Conservation (phyloP, 495 filamentous ascomycete genomes). For the Aspergillus coremiiformis region DNA sequence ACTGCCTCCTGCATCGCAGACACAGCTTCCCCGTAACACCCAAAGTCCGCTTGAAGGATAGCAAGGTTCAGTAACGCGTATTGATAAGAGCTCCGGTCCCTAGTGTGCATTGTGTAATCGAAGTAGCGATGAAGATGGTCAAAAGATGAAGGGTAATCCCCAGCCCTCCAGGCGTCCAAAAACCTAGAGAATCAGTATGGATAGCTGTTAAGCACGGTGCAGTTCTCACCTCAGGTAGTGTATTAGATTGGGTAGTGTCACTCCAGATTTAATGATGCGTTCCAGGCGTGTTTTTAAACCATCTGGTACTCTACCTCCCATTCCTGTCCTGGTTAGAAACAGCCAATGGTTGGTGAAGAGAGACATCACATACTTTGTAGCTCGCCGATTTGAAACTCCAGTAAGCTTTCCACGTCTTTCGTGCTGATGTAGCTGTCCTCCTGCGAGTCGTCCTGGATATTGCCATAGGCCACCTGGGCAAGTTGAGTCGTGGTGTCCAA, state of each 20-base stretch:
- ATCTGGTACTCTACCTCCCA: conserved; percentile 64
- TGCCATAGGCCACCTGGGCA: conserved; percentile 55
- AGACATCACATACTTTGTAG: conserved; percentile 64
- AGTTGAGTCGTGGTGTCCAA: conserved; percentile 37
- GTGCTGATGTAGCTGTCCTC: conserved; percentile 51
- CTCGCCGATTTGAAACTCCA: conserved; percentile 82
- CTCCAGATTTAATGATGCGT: conserved; percentile 56
- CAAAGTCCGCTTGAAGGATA: conserved; percentile 92
- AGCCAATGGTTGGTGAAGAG: background rate
- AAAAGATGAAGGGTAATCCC: conserved; percentile 83
- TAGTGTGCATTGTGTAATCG: conserved; percentile 89
- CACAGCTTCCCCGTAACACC: conserved; percentile 83
- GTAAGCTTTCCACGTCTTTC: conserved; percentile 73
- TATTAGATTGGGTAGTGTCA: conserved; percentile 60
- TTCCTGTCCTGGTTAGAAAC: conserved; percentile 35
- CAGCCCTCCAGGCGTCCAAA: conserved; percentile 82
- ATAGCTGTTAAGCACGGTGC: background rate
- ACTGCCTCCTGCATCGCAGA: conserved; percentile 90
- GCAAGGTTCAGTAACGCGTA: conserved; percentile 93
- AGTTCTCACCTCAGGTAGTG: conserved; percentile 64
- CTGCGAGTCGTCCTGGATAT: conserved; percentile 43
- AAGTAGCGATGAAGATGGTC: conserved; percentile 93
- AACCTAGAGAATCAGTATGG: conserved; percentile 44
- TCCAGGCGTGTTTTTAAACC: conserved; percentile 59
- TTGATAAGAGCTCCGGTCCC: conserved; percentile 83